Base-by-base conservation (phyloP, 805 yeast genomes). In the Saturnispora halmiae region DNA sequence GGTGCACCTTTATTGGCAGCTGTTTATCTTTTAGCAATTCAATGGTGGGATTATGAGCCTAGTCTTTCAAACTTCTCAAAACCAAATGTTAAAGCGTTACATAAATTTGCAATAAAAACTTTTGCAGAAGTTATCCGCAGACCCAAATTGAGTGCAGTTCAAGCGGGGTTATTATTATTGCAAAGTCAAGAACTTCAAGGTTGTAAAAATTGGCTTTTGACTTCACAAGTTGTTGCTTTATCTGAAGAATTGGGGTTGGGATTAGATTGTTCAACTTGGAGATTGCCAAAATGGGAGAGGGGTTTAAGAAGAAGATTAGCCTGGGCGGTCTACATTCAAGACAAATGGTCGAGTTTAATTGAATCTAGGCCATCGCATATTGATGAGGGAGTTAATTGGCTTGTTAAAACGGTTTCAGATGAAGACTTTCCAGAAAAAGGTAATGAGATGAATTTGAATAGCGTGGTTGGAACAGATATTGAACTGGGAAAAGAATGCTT, bases 261-360 rank as follows among this genome's bases (percentile, higher is more conserved):
- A 0, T 67, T 85, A n/a, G 90, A 88, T 54, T 88, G 96, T 53
- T 77, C 81, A 43, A 74, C 72, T 48, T 90, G 98, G 98, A 79
- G 82, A 52, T 63, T 90, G 27, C 97, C 97, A 0, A 79, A 81
- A 51, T 92, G 97, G 97, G 98, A 90, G 55, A 69, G 94, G 38
- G 94, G 94, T 5, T 63, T 90, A 36, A 69, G 98, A 39, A 74
- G 85, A 51, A 68, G 97, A 44, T 62, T 90, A 36, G 95, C 96
- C 1, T 90, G 98, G 97, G 96, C 96, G 0, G 92, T 87, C 1
- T 90, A 77, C 68, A 67, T 82, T 38, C 94, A 87, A 58, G 96
- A 87, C 54, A 86, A 88, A 56, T 90, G 97, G 97, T 70, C 81
- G 8, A 67, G 95, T 1, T 62, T 88, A 36, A 75, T 77, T 40